Conservation (phyloP, 495 filamentous ascomycete genomes). For the Penicillium canescens region DNA sequence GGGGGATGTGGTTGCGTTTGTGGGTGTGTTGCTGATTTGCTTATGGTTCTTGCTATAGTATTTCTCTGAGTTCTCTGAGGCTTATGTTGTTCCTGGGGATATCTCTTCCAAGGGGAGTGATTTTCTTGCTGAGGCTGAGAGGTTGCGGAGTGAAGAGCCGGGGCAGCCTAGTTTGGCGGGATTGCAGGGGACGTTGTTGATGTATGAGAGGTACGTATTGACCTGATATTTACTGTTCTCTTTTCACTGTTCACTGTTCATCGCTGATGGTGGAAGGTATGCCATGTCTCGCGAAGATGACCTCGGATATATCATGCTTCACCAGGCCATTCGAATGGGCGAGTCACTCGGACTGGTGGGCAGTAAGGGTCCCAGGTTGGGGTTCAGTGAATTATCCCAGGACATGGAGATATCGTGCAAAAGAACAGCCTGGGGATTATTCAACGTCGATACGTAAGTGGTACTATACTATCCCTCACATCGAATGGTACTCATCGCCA, state of each 20-base stretch:
- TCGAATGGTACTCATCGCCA: neutral
- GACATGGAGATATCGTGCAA: constrained; percentile 39
- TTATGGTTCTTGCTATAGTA: constrained; percentile 26
- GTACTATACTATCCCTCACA: neutral
- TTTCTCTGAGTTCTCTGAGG: constrained; percentile 47
- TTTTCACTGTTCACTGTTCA: neutral
- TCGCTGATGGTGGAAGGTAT: constrained; percentile 24
- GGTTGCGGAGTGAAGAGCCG: constrained; percentile 25
- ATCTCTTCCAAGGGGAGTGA: constrained; percentile 42
- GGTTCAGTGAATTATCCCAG: constrained; percentile 20
- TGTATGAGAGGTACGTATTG: constrained; percentile 39
- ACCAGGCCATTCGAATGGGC: constrained; percentile 41
- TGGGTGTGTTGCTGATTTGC: neutral
- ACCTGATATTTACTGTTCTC: too few relatives aligned
- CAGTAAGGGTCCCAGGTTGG: constrained; percentile 18
- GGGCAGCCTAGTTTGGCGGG: constrained; percentile 31
- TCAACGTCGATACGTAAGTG: constrained; percentile 47
- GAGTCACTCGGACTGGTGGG: constrained; percentile 39
- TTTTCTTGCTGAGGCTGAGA: constrained; percentile 46
- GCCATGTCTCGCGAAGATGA: constrained; percentile 45
- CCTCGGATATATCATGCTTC: constrained; percentile 44
- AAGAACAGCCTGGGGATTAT: constrained; percentile 45
- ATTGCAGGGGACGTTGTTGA: constrained; percentile 43
- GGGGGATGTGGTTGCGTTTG: neutral
- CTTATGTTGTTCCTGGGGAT: constrained; percentile 42